These are phyloP conservation scores for Phytophthora foliorum DNA, from an alignment of 352 stramenopile genomes.

Conservation along the genomic window DNA sequence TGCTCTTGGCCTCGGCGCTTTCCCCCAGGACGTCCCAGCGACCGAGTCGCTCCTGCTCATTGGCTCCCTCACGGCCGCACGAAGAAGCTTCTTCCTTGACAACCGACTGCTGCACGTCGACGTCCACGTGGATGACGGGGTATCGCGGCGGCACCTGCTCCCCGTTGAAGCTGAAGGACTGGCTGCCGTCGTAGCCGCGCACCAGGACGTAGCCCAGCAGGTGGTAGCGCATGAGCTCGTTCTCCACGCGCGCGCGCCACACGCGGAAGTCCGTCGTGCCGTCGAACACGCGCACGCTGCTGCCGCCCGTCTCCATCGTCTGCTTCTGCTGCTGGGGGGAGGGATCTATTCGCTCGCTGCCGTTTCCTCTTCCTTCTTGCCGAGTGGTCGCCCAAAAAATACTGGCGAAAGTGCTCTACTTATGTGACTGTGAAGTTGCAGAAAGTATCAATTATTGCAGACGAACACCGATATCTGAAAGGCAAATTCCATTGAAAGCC, in stretches of 20 bases:
- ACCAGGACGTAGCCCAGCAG: constrained; percentile 59
- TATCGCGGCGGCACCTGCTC: constrained; percentile 51
- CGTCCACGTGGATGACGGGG: constrained; percentile 32
- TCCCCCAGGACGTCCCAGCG: constrained; percentile 51
- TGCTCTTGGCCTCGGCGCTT: constrained; percentile 58
- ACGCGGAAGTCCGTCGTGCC: constrained; percentile 56
- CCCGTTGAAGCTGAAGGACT: constrained; percentile 52
- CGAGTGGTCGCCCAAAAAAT: no score
- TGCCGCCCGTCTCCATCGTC: constrained; percentile 27
- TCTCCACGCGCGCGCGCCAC: constrained; percentile 57
- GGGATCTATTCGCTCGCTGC: neutral
- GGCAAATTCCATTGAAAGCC: no score
- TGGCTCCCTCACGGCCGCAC: constrained; percentile 3
- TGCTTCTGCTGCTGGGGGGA: neutral
- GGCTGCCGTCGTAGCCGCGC: constrained; percentile 54
- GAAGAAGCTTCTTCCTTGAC: constrained; percentile 34
- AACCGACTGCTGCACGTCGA: constrained; percentile 14
- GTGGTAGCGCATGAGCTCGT: constrained; percentile 64
- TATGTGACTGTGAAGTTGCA: no score
- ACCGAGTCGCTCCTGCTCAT: constrained; percentile 32
- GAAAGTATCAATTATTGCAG: no score
- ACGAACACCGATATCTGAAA: no score
- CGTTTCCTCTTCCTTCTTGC: neutral
- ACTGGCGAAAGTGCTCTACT: neutral
- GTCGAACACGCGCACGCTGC: constrained; percentile 47